Conservation (phyloP, 257 asterid genomes). For the Solanum paucissectum region DNA sequence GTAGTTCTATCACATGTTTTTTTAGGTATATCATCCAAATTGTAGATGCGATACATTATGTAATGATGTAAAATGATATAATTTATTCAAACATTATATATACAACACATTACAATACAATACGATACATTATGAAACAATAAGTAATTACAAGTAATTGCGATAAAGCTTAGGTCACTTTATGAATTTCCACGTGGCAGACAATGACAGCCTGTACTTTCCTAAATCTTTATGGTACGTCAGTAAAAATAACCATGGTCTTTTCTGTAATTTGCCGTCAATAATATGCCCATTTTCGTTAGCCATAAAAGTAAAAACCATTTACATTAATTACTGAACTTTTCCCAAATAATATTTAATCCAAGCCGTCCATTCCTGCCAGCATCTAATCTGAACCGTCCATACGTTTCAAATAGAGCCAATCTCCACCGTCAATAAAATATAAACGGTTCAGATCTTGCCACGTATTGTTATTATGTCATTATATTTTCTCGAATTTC, state of each 20-base stretch:
- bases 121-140: background rate
- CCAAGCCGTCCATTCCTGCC: background rate
- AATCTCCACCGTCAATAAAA: background rate
- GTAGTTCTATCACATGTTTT: background rate
- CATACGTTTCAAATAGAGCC: background rate
- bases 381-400: background rate
- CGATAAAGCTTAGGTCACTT: background rate
- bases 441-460: background rate
- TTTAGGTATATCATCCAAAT: background rate
- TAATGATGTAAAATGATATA: background rate
- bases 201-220: background rate
- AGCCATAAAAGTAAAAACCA: background rate
- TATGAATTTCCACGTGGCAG: background rate
- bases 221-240: background rate
- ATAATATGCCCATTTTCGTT: background rate
- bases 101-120: background rate
- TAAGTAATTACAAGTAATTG: fast-evolving
- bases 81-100: background rate
- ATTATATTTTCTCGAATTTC: background rate
- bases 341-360: background rate
- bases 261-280: background rate
- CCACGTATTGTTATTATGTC: background rate
- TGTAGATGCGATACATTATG: background rate
- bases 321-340: background rate
- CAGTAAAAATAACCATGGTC: background rate